Evolutionary conservation across 164 flowering plant genomes (phyloP), one percentile per base, ranked within the genome.

Genomic region (Vitis riparia): DNA sequence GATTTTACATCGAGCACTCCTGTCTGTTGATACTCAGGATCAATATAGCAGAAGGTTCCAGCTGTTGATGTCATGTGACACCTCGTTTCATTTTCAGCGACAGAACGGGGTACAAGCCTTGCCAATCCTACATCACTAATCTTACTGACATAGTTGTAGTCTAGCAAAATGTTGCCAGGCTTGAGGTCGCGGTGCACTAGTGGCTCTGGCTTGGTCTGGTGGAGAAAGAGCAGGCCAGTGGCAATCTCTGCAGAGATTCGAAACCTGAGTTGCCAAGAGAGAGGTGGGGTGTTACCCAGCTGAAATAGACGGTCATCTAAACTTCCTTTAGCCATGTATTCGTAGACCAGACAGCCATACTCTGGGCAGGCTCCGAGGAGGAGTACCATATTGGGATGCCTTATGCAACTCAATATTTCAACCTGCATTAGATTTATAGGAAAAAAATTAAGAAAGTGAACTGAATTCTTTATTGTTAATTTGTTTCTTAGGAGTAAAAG

Each of bases 331-430:
- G 85, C 87, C 91, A 88, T 76, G 80, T 81, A 81, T 60, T 88
- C 91, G 15, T 88, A 88, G 0, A 88, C 86, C 10, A 88, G 74
- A 63, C 87, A 80, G 5, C 89, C 87, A 56, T 80, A 86, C 62
- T 84, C 87, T 1, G 89, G 88, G 58, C 91, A 88, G 12, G 91
- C 89, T 17, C 91, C 91, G 48, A 88, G 69, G 1, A 88, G 88
- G 7, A 86, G 87, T 19, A 88, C 88, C 89, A 88, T 86, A 78
- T 88, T 81, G 3, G 89, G 91, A 65, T 88, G 91, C 62, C 91
- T 64, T 62, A 86, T 88, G 73, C 82, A 77, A 76, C 89, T 86
- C 60, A 86, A 76, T 12, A 88, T 84, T 70, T 84, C 91, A 65
- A 88, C 74, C 91, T 87, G 73, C 66, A 66, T 30, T 57, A 29